phyloP scores from a whole-genome alignment of 225 moss, liverwort and hornwort species.

The Straminergon stramineum region DNA sequence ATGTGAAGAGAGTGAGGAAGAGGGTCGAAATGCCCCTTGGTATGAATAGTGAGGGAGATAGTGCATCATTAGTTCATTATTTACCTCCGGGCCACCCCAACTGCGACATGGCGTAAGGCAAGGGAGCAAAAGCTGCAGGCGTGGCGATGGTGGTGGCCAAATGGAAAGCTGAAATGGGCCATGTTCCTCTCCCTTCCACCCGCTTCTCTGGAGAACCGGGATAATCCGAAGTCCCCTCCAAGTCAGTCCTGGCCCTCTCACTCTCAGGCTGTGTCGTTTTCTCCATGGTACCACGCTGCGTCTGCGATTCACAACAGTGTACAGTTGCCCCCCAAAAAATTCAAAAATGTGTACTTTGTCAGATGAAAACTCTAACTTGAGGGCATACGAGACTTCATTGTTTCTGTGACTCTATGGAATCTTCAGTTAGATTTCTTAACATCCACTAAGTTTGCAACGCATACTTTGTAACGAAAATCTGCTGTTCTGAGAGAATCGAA shows the following conservation, averaged over 20 bases:
- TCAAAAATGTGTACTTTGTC: background rate
- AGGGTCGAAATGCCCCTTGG: background rate
- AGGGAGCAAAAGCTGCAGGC: constrained; percentile 65
- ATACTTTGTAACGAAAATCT: background rate
- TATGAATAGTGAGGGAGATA: background rate
- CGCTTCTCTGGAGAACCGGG: constrained; percentile 19
- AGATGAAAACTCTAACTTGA: background rate
- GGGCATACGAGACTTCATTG: background rate
- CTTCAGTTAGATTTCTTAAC: background rate
- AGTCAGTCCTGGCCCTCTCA: background rate
- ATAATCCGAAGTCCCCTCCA: background rate
- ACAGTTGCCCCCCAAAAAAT: background rate
- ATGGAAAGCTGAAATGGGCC: constrained; percentile 48
- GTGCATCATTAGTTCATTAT: background rate
- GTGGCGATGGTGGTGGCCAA: constrained; percentile 82
- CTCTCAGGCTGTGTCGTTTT: background rate
- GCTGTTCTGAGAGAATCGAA: background rate
- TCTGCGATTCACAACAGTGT: background rate
- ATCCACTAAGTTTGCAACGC: background rate
- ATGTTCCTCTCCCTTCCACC: constrained; percentile 25
- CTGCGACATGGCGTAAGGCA: constrained; percentile 61
- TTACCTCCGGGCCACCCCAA: constrained; percentile 67
- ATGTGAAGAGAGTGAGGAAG: background rate
- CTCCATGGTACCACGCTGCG: background rate
- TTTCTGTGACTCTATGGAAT: background rate